Evolutionary conservation across 148 eudicot genomes (phyloP).

Genomic region (Simmondsia chinensis): DNA sequence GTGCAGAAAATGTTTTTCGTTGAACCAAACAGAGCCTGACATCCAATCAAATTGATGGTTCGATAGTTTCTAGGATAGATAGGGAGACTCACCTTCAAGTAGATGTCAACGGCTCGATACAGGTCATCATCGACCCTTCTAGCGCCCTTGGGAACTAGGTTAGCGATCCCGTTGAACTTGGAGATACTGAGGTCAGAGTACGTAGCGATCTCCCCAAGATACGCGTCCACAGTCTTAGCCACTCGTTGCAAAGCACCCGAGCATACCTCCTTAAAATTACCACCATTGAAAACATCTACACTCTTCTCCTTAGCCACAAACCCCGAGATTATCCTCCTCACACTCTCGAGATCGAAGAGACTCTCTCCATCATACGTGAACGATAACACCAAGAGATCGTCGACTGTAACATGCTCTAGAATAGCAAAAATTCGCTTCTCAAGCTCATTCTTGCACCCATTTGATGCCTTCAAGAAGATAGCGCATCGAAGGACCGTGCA

Average conservation of each 20-base stretch:
- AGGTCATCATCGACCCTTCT: conserved; percentile 82
- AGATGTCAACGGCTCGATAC: conserved; percentile 86
- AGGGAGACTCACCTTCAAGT: conserved; percentile 57
- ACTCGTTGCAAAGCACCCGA: conserved; percentile 63
- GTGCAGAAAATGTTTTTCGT: too few relatives aligned
- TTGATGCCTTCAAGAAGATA: conserved; percentile 42
- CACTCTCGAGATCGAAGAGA: conserved; percentile 78
- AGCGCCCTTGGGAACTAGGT: conserved; percentile 71
- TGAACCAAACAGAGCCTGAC: too few relatives aligned
- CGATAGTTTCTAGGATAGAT: background rate
- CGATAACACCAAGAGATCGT: conserved; percentile 67
- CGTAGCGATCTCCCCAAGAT: conserved; percentile 74
- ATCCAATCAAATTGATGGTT: background rate
- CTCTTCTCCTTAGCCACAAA: conserved; percentile 81
- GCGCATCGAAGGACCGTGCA: conserved; percentile 75
- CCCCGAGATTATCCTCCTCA: conserved; percentile 61
- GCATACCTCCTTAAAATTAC: conserved; percentile 54
- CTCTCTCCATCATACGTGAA: conserved; percentile 69
- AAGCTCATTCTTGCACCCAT: conserved; percentile 45
- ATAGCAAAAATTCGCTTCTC: conserved; percentile 67
- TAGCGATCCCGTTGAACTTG: conserved; percentile 90
- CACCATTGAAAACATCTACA: conserved; percentile 79
- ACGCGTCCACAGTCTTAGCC: conserved; percentile 77
- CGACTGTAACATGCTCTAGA: conserved; percentile 68
- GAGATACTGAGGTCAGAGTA: conserved; percentile 60